phyloP scores from a whole-genome alignment of 2,329 filamentous ascomycete species.

The Drechslerella stenobrocha region DNA sequence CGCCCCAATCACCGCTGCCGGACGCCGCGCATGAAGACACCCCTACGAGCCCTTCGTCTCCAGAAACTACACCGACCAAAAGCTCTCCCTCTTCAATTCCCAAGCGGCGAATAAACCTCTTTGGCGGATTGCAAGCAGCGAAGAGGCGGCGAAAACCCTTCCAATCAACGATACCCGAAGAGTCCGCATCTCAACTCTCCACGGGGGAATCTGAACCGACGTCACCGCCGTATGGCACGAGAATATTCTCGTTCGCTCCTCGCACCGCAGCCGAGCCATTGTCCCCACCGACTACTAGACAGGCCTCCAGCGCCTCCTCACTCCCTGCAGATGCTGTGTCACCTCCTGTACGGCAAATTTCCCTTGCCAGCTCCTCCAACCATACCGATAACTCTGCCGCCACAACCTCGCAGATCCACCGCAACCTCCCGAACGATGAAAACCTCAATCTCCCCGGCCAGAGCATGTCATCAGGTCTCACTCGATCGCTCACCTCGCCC shows the following conservation, averaged over 20 bases:
- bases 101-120: slow-evolving; percentile 51
- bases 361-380: slow-evolving; percentile 31
- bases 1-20: neutral
- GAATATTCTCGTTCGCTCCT: slow-evolving; percentile 44
- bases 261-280: slow-evolving; percentile 42
- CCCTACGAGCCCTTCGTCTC: slow-evolving; percentile 21
- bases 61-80: slow-evolving; percentile 24
- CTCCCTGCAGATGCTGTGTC: slow-evolving; percentile 25
- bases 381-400: slow-evolving; percentile 34
- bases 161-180: slow-evolving; percentile 41
- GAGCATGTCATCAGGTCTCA: slow-evolving; percentile 63
- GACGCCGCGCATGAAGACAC: slow-evolving; percentile 4
- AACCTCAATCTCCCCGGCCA: slow-evolving; percentile 58
- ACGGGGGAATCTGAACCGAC: slow-evolving; percentile 28
- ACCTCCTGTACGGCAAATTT: slow-evolving; percentile 43
- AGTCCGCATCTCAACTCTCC: slow-evolving; percentile 40
- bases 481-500: slow-evolving; percentile 58
- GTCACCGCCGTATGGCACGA: slow-evolving; percentile 30
- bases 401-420: slow-evolving; percentile 38
- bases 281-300: slow-evolving; percentile 41
- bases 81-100: slow-evolving; percentile 46
- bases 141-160: slow-evolving; percentile 50
- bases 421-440: slow-evolving; percentile 58
- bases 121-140: slow-evolving; percentile 48
- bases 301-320: slow-evolving; percentile 30